Conservation (phyloP, 768 basidiomycete genomes). For the Mycena vulgaris region DNA sequence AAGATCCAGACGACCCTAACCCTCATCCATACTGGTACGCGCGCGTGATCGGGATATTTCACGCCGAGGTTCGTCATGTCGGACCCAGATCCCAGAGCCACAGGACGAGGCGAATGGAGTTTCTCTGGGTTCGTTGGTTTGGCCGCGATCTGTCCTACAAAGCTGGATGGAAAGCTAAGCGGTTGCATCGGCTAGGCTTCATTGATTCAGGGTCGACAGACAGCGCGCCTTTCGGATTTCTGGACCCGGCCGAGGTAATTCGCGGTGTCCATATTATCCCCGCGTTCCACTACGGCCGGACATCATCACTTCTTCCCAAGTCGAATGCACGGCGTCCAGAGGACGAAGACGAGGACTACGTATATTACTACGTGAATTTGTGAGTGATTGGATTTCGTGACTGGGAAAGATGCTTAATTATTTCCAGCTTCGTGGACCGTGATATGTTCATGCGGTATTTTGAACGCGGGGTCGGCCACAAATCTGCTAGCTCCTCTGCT, state of each 20-base stretch:
- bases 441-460: slow-evolving; percentile 56
- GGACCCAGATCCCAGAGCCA: background rate
- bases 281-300: slow-evolving; percentile 43
- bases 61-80: slow-evolving; percentile 43
- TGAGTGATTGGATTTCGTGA: slow-evolving; percentile 39
- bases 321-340: slow-evolving; percentile 9
- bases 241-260: slow-evolving; percentile 51
- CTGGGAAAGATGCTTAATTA: background rate
- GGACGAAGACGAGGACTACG: slow-evolving; percentile 48
- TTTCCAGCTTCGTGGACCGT: slow-evolving; percentile 54
- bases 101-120: slow-evolving; percentile 36
- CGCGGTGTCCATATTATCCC: slow-evolving; percentile 53
- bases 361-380: slow-evolving; percentile 56
- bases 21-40: slow-evolving; percentile 51
- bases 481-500: background rate
- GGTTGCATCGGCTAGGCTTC: slow-evolving; percentile 43
- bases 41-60: slow-evolving; percentile 48
- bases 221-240: slow-evolving; percentile 51
- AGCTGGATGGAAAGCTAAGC: slow-evolving; percentile 29
- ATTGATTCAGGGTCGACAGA: slow-evolving; percentile 40
- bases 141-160: slow-evolving; percentile 24
- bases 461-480: slow-evolving; percentile 50
- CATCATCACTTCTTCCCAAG: slow-evolving; percentile 33
- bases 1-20: slow-evolving; percentile 30
- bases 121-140: slow-evolving; percentile 49